A percentile compares a stretch with the other conserved stretches of the same genome.
phyloP scores from a whole-genome alignment of 2,329 filamentous ascomycete species.

The Thielaviopsis punctulata region DNA sequence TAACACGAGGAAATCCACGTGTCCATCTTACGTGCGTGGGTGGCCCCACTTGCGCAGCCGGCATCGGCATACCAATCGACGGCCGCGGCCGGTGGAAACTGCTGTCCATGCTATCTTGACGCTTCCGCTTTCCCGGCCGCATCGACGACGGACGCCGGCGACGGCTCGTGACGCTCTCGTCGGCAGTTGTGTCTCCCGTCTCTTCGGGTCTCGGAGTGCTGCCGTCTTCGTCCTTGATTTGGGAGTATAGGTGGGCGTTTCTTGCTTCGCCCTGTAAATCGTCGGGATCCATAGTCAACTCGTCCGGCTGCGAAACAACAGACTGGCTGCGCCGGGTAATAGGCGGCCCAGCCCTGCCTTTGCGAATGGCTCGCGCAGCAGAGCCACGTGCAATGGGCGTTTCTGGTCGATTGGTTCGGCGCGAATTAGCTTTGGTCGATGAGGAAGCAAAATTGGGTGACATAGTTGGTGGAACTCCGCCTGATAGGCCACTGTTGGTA shows the following conservation, averaged over 20 bases:
- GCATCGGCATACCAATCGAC: conserved; percentile 22
- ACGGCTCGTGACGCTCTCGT: conserved; percentile 31
- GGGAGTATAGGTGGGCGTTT: conserved; percentile 14
- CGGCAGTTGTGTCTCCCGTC: conserved; percentile 35
- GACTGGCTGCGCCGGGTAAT: conserved; percentile 28
- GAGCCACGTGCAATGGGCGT: conserved; percentile 8
- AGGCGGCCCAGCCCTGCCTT: conserved; percentile 1
- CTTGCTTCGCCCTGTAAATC: conserved; percentile 13
- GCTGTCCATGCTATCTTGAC: conserved; percentile 32
- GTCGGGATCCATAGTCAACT: conserved; percentile 28
- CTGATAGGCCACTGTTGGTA: conserved; percentile 19
- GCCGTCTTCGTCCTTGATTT: conserved; percentile 42
- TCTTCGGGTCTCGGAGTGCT: conserved; percentile 40
- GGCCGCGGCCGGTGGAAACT: conserved; percentile 20
- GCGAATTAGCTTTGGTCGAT: conserved; percentile 8
- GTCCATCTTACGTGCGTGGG: conserved; percentile 58
- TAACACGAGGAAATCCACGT: conserved; percentile 57
- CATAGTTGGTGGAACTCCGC: conserved; percentile 21
- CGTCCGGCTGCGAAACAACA: conserved; percentile 29
- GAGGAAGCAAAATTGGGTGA: conserved; percentile 4
- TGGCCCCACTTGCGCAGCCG: conserved; percentile 20
- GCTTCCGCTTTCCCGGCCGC: conserved; percentile 29
- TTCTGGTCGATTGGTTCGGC: conserved; percentile 9
- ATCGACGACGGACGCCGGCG: conserved; percentile 21
- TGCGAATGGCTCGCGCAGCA: conserved; percentile 4